Evolutionary conservation across 1,284 basidiomycete species (phyloP).

Genomic region (Cryptococcus sp.): DNA sequence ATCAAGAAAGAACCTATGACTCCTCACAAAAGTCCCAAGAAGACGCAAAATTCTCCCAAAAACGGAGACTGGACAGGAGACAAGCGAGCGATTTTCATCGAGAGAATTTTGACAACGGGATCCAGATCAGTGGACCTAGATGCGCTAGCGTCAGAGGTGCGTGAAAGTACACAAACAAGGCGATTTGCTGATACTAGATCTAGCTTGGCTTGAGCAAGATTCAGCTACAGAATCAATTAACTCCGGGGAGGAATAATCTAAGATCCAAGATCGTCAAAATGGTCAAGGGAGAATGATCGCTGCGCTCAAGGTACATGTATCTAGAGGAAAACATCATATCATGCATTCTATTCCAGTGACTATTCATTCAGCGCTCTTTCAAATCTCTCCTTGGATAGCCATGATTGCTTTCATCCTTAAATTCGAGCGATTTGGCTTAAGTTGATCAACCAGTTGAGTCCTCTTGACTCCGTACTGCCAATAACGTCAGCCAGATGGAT

Average conservation of each 20-base stretch:
- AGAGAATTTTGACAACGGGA: not conserved
- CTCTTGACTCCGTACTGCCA: conserved; percentile 11
- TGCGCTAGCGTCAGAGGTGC: not conserved
- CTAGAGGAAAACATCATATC: not conserved
- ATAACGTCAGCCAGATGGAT: no score
- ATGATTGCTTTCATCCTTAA: conserved; percentile 10
- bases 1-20: no score
- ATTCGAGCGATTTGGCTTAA: conserved; percentile 14
- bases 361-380: not conserved
- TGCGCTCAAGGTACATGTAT: not conserved
- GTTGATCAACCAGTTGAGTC: conserved; percentile 16
- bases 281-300: not conserved
- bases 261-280: not conserved
- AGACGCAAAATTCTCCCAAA: no score
- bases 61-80: not conserved
- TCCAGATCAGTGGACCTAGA: not conserved
- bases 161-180: not conserved
- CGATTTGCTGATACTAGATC: not conserved
- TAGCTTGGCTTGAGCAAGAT: not conserved
- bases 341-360: not conserved
- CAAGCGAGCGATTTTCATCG: not conserved
- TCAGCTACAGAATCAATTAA: not conserved
- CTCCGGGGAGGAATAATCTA: not conserved
- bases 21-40: no score
- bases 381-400: conserved; percentile 2